phyloP scores from a whole-genome alignment of 2,329 filamentous ascomycete species.

The Beauveria sp. region DNA sequence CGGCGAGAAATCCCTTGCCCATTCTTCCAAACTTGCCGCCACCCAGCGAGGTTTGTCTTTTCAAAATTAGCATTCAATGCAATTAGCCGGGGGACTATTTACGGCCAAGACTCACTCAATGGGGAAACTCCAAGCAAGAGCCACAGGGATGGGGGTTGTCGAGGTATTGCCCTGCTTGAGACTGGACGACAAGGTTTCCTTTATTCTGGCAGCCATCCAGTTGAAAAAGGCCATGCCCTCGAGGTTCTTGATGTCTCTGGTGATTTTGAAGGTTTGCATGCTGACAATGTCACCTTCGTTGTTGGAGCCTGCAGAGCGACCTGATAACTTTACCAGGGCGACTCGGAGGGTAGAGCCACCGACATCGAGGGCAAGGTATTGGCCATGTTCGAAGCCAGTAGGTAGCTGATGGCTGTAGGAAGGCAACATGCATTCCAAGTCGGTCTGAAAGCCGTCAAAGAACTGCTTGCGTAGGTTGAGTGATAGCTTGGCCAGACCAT shows the following conservation, averaged over 20 bases:
- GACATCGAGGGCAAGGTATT: conserved; percentile 58
- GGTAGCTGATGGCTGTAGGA: conserved; percentile 60
- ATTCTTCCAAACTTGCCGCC: conserved; percentile 53
- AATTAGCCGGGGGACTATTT: too few relatives aligned
- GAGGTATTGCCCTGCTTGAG: conserved; percentile 28
- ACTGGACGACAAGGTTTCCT: conserved; percentile 45
- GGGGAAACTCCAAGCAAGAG: conserved; percentile 62
- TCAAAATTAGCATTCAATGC: conserved; percentile 17
- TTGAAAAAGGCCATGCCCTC: conserved; percentile 56
- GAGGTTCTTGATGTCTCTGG: conserved; percentile 45
- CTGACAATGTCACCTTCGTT: conserved; percentile 44
- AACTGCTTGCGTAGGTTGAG: conserved; percentile 47
- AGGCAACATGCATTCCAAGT: conserved; percentile 55
- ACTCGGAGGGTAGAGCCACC: conserved; percentile 62
- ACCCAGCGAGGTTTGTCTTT: conserved; percentile 55
- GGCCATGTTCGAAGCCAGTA: conserved; percentile 50
- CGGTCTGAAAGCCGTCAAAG: conserved; percentile 41
- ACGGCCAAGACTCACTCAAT: conserved; percentile 48
- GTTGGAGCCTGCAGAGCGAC: conserved; percentile 30
- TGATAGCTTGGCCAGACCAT: conserved; percentile 40
- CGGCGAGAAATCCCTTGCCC: conserved; percentile 60
- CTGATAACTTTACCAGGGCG: conserved; percentile 52
- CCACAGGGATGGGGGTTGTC: conserved; percentile 45
- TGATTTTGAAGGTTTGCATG: conserved; percentile 50
- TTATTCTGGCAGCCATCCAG: conserved; percentile 58